A percentile compares a stretch with the other conserved stretches of the same genome.
Conservation (phyloP, 1,284 basidiomycete species). For the Ceratobasidium theobromae region DNA sequence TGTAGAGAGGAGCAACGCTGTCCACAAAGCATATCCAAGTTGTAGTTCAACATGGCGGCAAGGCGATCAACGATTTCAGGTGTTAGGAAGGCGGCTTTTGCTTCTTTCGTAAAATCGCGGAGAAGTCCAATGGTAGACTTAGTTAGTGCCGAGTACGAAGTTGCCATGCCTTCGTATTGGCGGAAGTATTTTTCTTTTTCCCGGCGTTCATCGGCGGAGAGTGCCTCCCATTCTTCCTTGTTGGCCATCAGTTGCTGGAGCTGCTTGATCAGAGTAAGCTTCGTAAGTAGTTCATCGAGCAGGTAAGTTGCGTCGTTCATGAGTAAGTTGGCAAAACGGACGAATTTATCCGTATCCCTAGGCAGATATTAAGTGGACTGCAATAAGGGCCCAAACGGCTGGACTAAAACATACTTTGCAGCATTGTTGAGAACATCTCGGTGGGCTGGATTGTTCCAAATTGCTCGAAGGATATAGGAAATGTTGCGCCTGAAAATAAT, state of each 20-base stretch:
- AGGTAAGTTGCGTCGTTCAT: conserved; percentile 99
- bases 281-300: conserved; percentile 92
- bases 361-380: background rate
- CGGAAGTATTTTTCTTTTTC: conserved; percentile 83
- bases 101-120: conserved; percentile 90
- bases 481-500: conserved; percentile 69
- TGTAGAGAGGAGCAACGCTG: conserved; percentile 81
- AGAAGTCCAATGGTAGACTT: conserved; percentile 87
- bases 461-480: conserved; percentile 77
- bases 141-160: conserved; percentile 83
- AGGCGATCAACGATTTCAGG: conserved; percentile 95
- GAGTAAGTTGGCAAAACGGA: conserved; percentile 95
- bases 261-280: conserved; percentile 83
- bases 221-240: conserved; percentile 63
- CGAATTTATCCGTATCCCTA: conserved; percentile 87
- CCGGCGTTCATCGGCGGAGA: conserved; percentile 70
- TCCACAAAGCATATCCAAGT: conserved; percentile 86
- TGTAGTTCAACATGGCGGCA: conserved; percentile 97
- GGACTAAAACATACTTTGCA: conserved; percentile 58
- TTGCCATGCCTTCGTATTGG: conserved; percentile 78
- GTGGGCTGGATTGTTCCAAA: conserved; percentile 89
- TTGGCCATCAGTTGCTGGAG: conserved; percentile 87
- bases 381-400: background rate
- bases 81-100: conserved; percentile 91
- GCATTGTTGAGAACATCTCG: conserved; percentile 79